Percentiles rank a stretch among this genome's conserved stretches.
Evolutionary conservation across 1,139 yeast genomes (phyloP).

Genomic region (Protomyces pachydermus): DNA sequence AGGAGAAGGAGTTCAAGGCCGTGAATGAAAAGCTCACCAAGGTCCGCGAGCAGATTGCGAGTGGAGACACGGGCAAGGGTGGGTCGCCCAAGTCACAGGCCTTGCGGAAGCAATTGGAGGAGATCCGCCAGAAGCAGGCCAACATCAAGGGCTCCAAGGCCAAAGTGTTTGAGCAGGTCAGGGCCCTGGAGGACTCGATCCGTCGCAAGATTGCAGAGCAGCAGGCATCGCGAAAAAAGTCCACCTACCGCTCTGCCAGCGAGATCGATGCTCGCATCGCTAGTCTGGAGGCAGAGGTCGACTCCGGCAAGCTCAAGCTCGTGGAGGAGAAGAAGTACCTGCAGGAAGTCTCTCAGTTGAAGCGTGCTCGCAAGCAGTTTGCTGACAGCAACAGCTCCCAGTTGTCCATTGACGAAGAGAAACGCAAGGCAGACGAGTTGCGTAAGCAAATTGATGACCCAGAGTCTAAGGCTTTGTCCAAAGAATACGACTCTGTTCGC

Average conservation of each 20-base stretch:
- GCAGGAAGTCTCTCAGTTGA: slow-evolving; percentile 78
- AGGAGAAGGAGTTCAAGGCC: slow-evolving; percentile 19
- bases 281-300: slow-evolving; percentile 67
- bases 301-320: slow-evolving; percentile 73
- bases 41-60: slow-evolving; percentile 37
- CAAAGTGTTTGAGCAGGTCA: slow-evolving; percentile 65
- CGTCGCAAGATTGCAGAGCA: slow-evolving; percentile 75
- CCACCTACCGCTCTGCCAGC: slow-evolving; percentile 62
- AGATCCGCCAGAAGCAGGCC: slow-evolving; percentile 47
- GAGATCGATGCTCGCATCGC: slow-evolving; percentile 74
- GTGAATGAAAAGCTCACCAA: slow-evolving; percentile 37
- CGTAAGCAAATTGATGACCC: slow-evolving; percentile 61
- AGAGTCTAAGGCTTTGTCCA: slow-evolving; percentile 59
- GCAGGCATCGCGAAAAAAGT: slow-evolving; percentile 62
- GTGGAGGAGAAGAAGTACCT: slow-evolving; percentile 87
- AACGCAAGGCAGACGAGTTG: slow-evolving; percentile 67
- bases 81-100: slow-evolving; percentile 21
- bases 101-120: slow-evolving; percentile 31
- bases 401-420: slow-evolving; percentile 73
- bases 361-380: slow-evolving; percentile 78
- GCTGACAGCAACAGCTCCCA: slow-evolving; percentile 69
- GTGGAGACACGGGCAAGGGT: slow-evolving; percentile 21
- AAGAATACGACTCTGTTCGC: slow-evolving; percentile 55
- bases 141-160: slow-evolving; percentile 44
- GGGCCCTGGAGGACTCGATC: slow-evolving; percentile 61